Conservation (phyloP, 257 asterid species). For the Solanum paucissectum region DNA sequence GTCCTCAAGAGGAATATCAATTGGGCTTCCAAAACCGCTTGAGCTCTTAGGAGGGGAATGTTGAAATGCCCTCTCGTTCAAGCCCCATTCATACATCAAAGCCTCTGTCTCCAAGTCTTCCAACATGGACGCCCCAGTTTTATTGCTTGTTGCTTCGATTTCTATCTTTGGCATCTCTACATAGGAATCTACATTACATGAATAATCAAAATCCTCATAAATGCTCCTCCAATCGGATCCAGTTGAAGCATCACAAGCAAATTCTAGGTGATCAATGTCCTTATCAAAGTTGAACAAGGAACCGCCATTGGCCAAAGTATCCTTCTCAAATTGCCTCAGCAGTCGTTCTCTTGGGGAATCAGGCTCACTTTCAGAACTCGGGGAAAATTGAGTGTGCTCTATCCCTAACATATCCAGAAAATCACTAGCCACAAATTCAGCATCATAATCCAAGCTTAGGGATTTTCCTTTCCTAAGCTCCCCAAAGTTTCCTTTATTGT, state of each 20-base stretch:
- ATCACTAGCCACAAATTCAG: slow-evolving; percentile 59
- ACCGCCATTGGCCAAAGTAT: slow-evolving; percentile 53
- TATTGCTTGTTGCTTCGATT: slow-evolving; percentile 22
- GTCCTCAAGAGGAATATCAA: slow-evolving; percentile 38
- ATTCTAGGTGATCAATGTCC: slow-evolving; percentile 28
- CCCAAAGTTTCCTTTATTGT: slow-evolving; percentile 9
- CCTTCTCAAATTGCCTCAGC: slow-evolving; percentile 80
- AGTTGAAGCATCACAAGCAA: slow-evolving; percentile 2
- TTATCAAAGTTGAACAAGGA: slow-evolving; percentile 41
- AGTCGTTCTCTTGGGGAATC: slow-evolving; percentile 87
- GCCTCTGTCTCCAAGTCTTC: slow-evolving; percentile 90
- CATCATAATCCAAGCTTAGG: slow-evolving; percentile 43
- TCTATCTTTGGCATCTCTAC: slow-evolving; percentile 30
- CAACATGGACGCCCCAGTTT: slow-evolving; percentile 44
- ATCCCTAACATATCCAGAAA: slow-evolving; percentile 75
- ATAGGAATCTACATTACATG: slow-evolving; percentile 15
- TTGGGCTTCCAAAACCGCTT: slow-evolving; percentile 56
- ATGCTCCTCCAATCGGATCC: slow-evolving; percentile 38
- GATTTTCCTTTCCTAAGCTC: slow-evolving; percentile 35
- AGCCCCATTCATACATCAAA: slow-evolving; percentile 79
- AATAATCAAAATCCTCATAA: slow-evolving; percentile 20
- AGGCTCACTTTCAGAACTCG: slow-evolving; percentile 81
- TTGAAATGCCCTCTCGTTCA: slow-evolving; percentile 60
- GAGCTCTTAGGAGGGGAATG: slow-evolving; percentile 48
- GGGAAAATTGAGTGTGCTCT: slow-evolving; percentile 57